Conservation (phyloP, 805 yeast genomes). For the Schwanniomyces occidentalis region DNA sequence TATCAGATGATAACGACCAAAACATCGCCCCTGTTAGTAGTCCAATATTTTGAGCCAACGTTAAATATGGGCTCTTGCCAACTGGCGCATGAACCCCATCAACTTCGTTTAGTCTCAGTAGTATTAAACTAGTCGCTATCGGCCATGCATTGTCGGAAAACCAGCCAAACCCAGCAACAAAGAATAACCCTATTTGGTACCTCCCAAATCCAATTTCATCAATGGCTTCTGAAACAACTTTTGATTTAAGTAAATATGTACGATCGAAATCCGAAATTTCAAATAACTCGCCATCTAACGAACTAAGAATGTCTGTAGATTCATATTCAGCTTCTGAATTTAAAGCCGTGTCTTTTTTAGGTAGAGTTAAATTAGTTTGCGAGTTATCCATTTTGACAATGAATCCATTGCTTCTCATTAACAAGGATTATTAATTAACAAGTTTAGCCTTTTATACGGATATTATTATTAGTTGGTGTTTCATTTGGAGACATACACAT, state of each 20-base stretch:
- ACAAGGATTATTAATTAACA: too few species aligned
- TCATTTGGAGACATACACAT: too few species aligned
- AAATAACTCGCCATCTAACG: too few species aligned
- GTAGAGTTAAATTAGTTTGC: too few species aligned
- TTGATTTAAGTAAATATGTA: constrained; percentile 23
- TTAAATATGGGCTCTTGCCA: constrained; percentile 34
- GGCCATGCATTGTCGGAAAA: constrained; percentile 49
- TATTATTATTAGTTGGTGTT: too few species aligned
- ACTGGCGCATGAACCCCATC: constrained; percentile 39
- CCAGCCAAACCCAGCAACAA: constrained; percentile 61
- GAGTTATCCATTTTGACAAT: too few species aligned
- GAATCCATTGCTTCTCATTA: too few species aligned
- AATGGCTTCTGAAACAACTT: constrained; percentile 25
- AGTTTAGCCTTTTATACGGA: too few species aligned
- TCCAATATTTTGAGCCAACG: constrained; percentile 46
- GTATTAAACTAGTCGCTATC: constrained; percentile 32
- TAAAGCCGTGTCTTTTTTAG: too few species aligned
- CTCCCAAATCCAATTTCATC: constrained; percentile 42
- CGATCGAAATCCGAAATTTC: constrained; percentile 11
- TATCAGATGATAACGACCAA: constrained; percentile 31
- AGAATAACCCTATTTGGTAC: constrained; percentile 51
- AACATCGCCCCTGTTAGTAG: constrained; percentile 28
- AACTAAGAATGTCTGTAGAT: too few species aligned
- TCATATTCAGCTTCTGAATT: too few species aligned
- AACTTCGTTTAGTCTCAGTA: constrained; percentile 29